Conservation (phyloP, 768 basidiomycete genomes). For the Mycena leptocephala region DNA sequence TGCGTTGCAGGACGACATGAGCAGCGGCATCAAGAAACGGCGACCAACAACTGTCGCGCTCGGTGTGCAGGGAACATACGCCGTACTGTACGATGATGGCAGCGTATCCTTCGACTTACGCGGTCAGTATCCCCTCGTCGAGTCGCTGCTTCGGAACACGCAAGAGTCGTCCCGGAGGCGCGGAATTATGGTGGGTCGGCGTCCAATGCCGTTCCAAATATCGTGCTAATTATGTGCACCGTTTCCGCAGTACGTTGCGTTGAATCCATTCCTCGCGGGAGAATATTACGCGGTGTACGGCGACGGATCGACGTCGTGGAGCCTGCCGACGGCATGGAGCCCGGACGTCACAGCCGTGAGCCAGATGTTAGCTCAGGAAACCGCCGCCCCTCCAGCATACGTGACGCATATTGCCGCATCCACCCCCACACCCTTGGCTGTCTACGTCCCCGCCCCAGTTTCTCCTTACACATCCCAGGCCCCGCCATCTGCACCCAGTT, state of each 20-base stretch:
- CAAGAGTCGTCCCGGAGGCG: neutral
- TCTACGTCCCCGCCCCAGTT: neutral
- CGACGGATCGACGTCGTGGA: conserved; percentile 22
- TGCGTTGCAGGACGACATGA: conserved; percentile 21
- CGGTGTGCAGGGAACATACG: conserved; percentile 25
- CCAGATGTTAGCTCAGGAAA: conserved; percentile 1
- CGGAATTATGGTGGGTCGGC: conserved; percentile 20
- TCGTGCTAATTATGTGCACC: neutral
- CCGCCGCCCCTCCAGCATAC: neutral
- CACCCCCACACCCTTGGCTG: neutral
- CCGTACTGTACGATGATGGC: conserved; percentile 26
- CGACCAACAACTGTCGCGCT: conserved; percentile 18
- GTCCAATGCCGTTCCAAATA: neutral
- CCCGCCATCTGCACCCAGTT: neutral
- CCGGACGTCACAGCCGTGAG: conserved; percentile 16
- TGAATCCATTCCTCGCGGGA: conserved; percentile 24
- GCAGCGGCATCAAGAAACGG: neutral
- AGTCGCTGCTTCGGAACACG: conserved; percentile 8
- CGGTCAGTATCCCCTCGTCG: conserved; percentile 18
- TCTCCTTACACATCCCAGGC: neutral
- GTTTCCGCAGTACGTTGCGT: conserved; percentile 18
- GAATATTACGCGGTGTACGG: conserved; percentile 29
- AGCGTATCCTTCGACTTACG: conserved; percentile 29
- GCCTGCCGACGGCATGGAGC: conserved; percentile 15
- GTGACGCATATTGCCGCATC: neutral